Percentiles rank a stretch among this genome's conserved stretches.
These are phyloP conservation scores for Aspergillus indologenus DNA, from an alignment of 495 filamentous ascomycete genomes.

Conservation along the genomic window DNA sequence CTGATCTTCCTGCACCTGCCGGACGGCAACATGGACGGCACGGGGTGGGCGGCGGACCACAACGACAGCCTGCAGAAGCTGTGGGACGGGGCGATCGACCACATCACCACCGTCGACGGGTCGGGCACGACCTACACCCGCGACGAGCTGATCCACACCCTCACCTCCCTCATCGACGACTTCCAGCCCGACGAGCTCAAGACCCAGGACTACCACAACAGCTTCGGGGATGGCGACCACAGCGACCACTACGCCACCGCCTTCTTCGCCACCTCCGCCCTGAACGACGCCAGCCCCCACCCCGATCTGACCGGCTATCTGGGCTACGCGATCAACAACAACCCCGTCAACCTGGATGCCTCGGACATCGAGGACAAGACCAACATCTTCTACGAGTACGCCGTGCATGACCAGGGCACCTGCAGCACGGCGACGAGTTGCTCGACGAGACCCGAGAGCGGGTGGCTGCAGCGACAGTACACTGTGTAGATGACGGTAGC, in stretches of 20 bases:
- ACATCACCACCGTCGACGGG: constrained; percentile 10
- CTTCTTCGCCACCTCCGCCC: constrained; percentile 9
- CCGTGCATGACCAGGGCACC: neutral
- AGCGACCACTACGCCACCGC: constrained; percentile 20
- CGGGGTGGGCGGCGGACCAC: constrained; percentile 11
- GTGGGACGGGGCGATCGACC: constrained; percentile 12
- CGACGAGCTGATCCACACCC: constrained; percentile 9
- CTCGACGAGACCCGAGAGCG: constrained; percentile 1
- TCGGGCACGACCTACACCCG: constrained; percentile 12
- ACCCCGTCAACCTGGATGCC: constrained; percentile 1
- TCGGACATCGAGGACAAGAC: constrained; percentile 9
- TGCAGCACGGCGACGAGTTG: neutral
- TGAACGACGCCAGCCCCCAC: neutral
- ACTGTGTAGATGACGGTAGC: neutral
- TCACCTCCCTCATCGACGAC: constrained; percentile 10
- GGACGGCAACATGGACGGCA: constrained; percentile 16
- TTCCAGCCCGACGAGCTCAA: constrained; percentile 17
- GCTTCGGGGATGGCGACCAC: constrained; percentile 17
- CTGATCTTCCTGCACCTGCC: constrained; percentile 21
- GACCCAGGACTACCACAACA: constrained; percentile 12
- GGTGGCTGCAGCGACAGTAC: constrained; percentile 2
- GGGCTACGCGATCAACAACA: constrained; percentile 14
- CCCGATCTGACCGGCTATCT: constrained; percentile 14
- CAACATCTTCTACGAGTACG: constrained; percentile 10
- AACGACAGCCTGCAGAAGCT: constrained; percentile 17